These are phyloP conservation scores for Aspergillus quadrilineatus DNA, from an alignment of 2,329 filamentous ascomycete genomes.

Conservation along the genomic window DNA sequence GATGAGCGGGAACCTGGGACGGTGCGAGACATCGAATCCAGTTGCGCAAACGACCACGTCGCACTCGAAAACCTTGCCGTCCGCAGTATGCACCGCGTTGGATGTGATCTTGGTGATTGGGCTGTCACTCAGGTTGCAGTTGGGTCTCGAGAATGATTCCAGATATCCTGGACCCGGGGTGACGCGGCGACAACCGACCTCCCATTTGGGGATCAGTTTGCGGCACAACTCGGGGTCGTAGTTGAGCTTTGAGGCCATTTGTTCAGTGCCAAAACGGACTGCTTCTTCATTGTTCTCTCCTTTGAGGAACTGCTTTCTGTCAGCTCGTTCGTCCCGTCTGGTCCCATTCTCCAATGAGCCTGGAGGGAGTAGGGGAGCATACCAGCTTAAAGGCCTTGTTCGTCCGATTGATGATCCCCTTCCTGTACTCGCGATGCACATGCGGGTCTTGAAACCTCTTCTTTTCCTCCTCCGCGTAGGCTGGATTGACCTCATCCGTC, in stretches of 20 bases:
- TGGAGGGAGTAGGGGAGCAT: not conserved
- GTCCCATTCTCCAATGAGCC: not conserved
- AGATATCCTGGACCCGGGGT: conserved; percentile 28
- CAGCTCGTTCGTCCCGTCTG: not conserved
- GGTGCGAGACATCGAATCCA: conserved; percentile 42
- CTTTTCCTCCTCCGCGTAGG: conserved; percentile 27
- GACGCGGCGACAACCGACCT: conserved; percentile 25
- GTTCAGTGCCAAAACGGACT: conserved; percentile 14
- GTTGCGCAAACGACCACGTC: conserved; percentile 38
- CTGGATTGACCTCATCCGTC: conserved; percentile 28
- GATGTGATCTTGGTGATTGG: conserved; percentile 18
- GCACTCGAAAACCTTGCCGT: conserved; percentile 22
- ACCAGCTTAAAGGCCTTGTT: conserved; percentile 22
- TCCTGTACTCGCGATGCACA: conserved; percentile 36
- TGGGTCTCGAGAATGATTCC: conserved; percentile 22
- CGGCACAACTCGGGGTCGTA: conserved; percentile 25
- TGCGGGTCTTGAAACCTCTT: conserved; percentile 28
- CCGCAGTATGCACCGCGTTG: conserved; percentile 18
- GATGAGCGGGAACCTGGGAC: conserved; percentile 35
- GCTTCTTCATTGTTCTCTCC: conserved; percentile 18
- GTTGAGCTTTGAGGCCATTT: conserved; percentile 21
- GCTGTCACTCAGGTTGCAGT: conserved; percentile 20
- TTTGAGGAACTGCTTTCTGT: conserved; percentile 18
- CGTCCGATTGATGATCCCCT: conserved; percentile 29
- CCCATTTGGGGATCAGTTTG: conserved; percentile 27